Base-by-base conservation (phyloP, 257 asterid genomes). In the Linaria vulgaris region DNA sequence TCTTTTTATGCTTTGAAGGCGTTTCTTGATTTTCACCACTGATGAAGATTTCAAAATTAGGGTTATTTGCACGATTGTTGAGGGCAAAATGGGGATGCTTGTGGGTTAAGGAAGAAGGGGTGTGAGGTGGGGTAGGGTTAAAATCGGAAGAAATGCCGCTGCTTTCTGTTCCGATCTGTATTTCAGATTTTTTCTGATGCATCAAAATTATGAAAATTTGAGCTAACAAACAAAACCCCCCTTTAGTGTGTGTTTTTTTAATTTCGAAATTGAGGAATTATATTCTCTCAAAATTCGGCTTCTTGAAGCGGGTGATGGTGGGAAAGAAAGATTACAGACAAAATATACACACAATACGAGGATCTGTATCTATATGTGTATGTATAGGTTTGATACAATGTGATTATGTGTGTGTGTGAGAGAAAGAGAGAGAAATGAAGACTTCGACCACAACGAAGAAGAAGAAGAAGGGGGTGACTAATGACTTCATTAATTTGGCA, bases 121-220 rank as follows among this genome's bases (percentile, higher is more conserved):
- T 61, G 15, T 78, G 78, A 37, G 87, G 86, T n/a, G 95, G 87
- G 51, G 85, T 83, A 0, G 95, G 91, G 80, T 85, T 83, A 88
- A 88, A 91, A 91, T 91, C 98, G 95, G 95, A 91, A 91, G 98
- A 88, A 90, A 91, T 34, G 96, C 98, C 82, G 50, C 81, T 81
- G 95, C 98, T 91, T 86, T 91, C 98, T 81, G 86, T 88, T 86
- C 98, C 96, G 95, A 88, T 88, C 86, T 91, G 98, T 74, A 81
- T 79, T 79, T 91, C 96, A 34, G 96, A 91, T 88, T 88, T 91
- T 66, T 88, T 91, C 83, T 84, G 96, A 91, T 86, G 98, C 98
- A 91, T 91, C 81, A 86, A 88, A 88, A 80, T 83, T 13, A 75
- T 58, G 63, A 69, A 75, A 67, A 64, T n/a, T n/a, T n/a, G n/a